A percentile compares a stretch with the other conserved stretches of the same genome.
Evolutionary conservation across 257 asterid species (phyloP).

Genomic region (Nicotiana otophora): DNA sequence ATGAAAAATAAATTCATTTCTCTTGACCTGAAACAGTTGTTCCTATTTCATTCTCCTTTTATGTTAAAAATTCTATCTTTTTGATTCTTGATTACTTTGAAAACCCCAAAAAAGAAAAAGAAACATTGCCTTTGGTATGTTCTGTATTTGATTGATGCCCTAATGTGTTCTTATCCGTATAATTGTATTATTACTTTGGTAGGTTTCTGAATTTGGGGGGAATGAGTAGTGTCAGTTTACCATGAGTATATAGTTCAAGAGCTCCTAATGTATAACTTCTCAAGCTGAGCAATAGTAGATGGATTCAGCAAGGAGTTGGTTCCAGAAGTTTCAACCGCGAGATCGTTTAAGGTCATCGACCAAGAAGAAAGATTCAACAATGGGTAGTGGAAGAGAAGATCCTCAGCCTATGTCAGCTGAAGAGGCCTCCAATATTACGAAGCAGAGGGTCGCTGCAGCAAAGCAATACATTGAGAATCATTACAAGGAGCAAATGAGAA

Average conservation of each 20-base stretch:
- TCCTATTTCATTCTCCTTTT: not conserved
- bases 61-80: not conserved
- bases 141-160: not conserved
- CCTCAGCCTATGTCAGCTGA: conserved; percentile 47
- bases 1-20: not conserved
- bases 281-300: conserved; percentile 39
- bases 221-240: conserved; percentile 21
- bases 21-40: not conserved
- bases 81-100: not conserved
- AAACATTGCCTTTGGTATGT: not conserved
- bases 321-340: conserved; percentile 70
- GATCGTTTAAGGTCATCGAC: conserved; percentile 63
- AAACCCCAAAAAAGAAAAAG: not conserved
- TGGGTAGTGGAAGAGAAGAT: conserved; percentile 73
- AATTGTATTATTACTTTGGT: not conserved
- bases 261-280: conserved; percentile 22
- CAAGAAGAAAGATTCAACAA: conserved; percentile 53
- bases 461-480: conserved; percentile 98
- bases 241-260: conserved; percentile 33
- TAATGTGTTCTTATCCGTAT: not conserved
- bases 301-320: conserved; percentile 93
- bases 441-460: conserved; percentile 92
- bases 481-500: conserved; percentile 91
- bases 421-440: conserved; percentile 86
- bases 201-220: conserved; percentile 32